A percentile compares a stretch with the other conserved stretches of the same genome.
These are phyloP conservation scores for Monosporascus sp. DNA, from an alignment of 2,329 filamentous ascomycete species.

Conservation along the genomic window DNA sequence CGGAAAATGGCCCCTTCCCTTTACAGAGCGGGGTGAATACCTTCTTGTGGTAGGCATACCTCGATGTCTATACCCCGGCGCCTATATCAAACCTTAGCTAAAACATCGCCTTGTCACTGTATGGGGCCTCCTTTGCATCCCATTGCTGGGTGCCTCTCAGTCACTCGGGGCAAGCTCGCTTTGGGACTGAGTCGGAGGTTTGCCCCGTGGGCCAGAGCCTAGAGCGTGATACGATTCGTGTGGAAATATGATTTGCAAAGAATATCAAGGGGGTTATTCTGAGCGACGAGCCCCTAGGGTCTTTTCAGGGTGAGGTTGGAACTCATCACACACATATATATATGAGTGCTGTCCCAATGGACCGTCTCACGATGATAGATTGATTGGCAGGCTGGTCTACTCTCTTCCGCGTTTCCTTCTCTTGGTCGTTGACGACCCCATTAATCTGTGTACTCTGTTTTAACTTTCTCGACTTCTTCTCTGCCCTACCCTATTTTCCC, in stretches of 20 bases:
- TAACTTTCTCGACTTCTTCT: slow-evolving; percentile 9
- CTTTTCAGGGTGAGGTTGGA: background rate
- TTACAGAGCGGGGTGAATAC: no score
- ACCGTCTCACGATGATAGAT: background rate
- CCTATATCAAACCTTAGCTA: background rate
- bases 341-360: background rate
- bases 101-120: background rate
- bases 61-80: background rate
- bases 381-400: slow-evolving; percentile 16
- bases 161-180: background rate
- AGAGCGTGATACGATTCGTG: background rate
- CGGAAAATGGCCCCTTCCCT: no score
- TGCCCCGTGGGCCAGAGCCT: background rate
- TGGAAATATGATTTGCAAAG: background rate
- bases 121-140: no score
- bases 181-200: background rate
- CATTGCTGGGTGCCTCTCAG: background rate
- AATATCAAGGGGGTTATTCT: background rate
- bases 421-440: slow-evolving; percentile 21
- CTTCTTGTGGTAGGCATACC: no score
- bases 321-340: background rate
- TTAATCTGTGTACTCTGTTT: slow-evolving; percentile 21
- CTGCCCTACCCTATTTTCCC: slow-evolving; percentile 21
- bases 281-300: background rate
- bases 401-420: slow-evolving; percentile 15